These are phyloP conservation scores for Ophiostoma angusticollis DNA, from an alignment of 2,329 filamentous ascomycete species.

Conservation along the genomic window DNA sequence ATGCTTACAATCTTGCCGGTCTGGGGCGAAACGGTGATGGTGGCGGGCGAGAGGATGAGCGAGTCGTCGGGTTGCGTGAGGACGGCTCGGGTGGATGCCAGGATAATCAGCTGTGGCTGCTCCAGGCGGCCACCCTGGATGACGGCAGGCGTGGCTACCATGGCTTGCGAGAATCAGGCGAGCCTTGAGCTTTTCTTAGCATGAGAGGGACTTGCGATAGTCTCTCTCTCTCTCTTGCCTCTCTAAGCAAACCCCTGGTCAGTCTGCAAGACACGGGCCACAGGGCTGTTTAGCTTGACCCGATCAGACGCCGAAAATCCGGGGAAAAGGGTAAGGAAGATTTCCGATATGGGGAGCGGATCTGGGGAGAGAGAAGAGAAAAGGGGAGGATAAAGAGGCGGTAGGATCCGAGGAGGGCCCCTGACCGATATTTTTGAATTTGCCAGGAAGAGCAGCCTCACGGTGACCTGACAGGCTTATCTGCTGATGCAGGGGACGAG, in stretches of 20 bases:
- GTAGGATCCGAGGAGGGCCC: neutral
- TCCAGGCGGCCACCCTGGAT: no score
- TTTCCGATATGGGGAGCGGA: neutral
- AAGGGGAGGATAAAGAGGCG: neutral
- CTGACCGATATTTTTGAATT: no score
- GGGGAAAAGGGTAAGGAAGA: conserved; percentile 5
- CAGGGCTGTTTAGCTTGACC: neutral
- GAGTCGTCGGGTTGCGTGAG: conserved; percentile 55
- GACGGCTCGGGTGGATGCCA: conserved; percentile 74
- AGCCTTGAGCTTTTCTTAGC: no score
- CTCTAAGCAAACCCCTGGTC: no score
- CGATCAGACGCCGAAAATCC: conserved; percentile 4
- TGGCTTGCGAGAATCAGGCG: no score
- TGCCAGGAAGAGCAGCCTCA: no score
- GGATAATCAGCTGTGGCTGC: conserved; percentile 44
- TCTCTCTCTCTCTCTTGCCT: no score
- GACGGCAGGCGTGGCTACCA: no score
- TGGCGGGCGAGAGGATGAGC: conserved; percentile 61
- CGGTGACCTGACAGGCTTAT: no score
- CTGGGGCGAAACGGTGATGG: conserved; percentile 60
- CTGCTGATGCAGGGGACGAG: no score
- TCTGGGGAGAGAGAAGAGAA: neutral
- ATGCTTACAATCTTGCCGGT: conserved; percentile 80
- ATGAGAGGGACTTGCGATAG: no score
- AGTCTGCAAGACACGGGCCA: no score